Evolutionary conservation across 83 land plant genomes (phyloP), one percentile per base, ranked within the genome.

Genomic region (Picea engelmannii): DNA sequence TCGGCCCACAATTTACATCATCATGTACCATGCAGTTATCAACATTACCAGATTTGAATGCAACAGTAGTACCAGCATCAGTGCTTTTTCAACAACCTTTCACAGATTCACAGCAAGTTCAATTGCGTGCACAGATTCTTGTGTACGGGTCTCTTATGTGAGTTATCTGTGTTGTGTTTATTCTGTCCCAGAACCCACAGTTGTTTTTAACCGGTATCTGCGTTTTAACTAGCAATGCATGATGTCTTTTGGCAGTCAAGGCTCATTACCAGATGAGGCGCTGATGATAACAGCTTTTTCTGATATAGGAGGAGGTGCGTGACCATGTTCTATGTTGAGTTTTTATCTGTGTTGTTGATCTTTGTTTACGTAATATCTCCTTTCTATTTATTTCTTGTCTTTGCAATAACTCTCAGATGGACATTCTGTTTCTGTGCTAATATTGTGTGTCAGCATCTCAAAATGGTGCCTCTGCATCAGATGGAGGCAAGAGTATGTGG

Each of bases 91-190:
- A 84, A 12, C 96, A 92, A 83, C 92, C 95, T 78, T 94, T 94
- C 62, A 92, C 88, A 5, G 97, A 92, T 79, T 66, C 83, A 55
- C 97, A 94, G 52, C 97, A 94, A 89, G 86, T 91, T 40, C 97
- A 94, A 82, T 84, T 94, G 64, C 93, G 97, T 76, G 95, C 97
- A 0, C 97, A 94, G 64, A 94, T 94, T 18, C 88, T 94, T 89
- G 97, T 94, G 76, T 94, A 94, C 89, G 97, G 97, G 80, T 88
- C 97, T 73, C 70, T 95, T 16, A 95, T 95, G 97, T 95, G 65
- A 89, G 97, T 85, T 79, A 21, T 27, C 12, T 38, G 58, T 52
- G 11, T 27, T 27, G 1, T 58, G 66, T 70, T 27, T 74, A 6
- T 78, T 65, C 49, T 44, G 64, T 79, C 47, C 2, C 23, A 61